Evolutionary conservation across 306 rosid species (phyloP).

Genomic region (Prunus kanzakura): DNA sequence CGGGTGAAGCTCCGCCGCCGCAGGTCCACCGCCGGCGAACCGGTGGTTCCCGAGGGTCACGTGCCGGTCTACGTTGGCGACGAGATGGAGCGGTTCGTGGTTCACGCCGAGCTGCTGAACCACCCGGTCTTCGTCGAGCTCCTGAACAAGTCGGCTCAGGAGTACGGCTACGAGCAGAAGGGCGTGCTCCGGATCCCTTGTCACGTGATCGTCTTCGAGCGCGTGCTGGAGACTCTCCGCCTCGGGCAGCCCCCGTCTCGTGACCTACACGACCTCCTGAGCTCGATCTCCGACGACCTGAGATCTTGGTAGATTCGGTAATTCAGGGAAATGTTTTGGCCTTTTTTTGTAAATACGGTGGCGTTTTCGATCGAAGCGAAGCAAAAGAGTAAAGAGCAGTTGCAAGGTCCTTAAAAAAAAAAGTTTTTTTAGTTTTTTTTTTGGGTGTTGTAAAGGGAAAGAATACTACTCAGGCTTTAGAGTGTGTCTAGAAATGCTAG

Average conservation of each 20-base stretch:
- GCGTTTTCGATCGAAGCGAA: constrained; percentile 24
- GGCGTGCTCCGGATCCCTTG: constrained; percentile 90
- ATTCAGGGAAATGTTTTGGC: constrained; percentile 25
- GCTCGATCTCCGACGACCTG: constrained; percentile 36
- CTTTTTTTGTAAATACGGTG: constrained; percentile 46
- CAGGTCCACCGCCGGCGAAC: background rate
- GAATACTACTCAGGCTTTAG: background rate
- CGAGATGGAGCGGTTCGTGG: constrained; percentile 83
- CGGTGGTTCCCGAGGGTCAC: constrained; percentile 66
- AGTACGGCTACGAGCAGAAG: constrained; percentile 85
- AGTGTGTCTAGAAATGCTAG: background rate
- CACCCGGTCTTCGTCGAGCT: constrained; percentile 86
- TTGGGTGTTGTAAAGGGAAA: constrained; percentile 33
- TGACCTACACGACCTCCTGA: constrained; percentile 50
- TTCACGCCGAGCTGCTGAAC: constrained; percentile 70
- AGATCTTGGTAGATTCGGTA: constrained; percentile 22
- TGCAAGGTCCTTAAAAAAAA: background rate
- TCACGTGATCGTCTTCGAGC: constrained; percentile 71
- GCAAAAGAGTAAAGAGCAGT: background rate
- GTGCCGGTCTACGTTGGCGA: constrained; percentile 93
- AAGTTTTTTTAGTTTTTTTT: constrained; percentile 7
- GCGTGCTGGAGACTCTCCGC: constrained; percentile 68
- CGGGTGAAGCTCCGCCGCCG: constrained; percentile 30
- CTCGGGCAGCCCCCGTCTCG: constrained; percentile 54
- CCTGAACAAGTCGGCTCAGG: constrained; percentile 77